phyloP scores from a whole-genome alignment of 1,284 basidiomycete genomes.

The Sporisorium iseilematis-ciliati region DNA sequence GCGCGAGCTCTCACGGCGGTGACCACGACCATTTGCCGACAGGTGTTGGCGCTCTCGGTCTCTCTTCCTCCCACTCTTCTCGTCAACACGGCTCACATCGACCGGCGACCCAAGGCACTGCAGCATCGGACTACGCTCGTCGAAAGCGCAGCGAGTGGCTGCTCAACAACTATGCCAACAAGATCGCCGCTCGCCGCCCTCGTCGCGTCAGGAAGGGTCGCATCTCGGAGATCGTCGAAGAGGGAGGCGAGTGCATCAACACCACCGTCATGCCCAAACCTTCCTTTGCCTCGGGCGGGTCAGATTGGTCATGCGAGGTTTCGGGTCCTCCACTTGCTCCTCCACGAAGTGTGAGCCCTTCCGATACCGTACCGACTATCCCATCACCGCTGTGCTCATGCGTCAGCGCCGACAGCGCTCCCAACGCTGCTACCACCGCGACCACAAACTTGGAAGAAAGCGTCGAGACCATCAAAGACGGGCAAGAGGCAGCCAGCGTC shows the following conservation, averaged over 20 bases:
- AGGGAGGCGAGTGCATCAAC: conserved; percentile 55
- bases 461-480: conserved; percentile 48
- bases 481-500: background rate
- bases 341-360: conserved; percentile 51
- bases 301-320: conserved; percentile 55
- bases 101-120: conserved; percentile 31
- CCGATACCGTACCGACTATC: conserved; percentile 61
- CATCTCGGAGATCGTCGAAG: conserved; percentile 62
- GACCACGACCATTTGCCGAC: conserved; percentile 36
- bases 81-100: conserved; percentile 23
- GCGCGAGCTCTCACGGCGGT: conserved; percentile 38
- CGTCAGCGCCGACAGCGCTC: conserved; percentile 36
- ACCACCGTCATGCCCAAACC: conserved; percentile 53
- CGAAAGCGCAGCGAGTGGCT: conserved; percentile 55
- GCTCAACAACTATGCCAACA: conserved; percentile 55
- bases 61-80: conserved; percentile 15
- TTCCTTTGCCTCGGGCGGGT: conserved; percentile 16
- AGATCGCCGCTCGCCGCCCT: conserved; percentile 47
- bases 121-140: conserved; percentile 50
- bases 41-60: conserved; percentile 19
- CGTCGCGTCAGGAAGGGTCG: conserved; percentile 59
- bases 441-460: conserved; percentile 41
- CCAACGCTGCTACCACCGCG: background rate
- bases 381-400: conserved; percentile 64
- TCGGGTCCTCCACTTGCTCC: conserved; percentile 54